Evolutionary conservation across 1,284 basidiomycete genomes (phyloP), one percentile per base, ranked within the genome.

Genomic region (Sparassis latifolia): DNA sequence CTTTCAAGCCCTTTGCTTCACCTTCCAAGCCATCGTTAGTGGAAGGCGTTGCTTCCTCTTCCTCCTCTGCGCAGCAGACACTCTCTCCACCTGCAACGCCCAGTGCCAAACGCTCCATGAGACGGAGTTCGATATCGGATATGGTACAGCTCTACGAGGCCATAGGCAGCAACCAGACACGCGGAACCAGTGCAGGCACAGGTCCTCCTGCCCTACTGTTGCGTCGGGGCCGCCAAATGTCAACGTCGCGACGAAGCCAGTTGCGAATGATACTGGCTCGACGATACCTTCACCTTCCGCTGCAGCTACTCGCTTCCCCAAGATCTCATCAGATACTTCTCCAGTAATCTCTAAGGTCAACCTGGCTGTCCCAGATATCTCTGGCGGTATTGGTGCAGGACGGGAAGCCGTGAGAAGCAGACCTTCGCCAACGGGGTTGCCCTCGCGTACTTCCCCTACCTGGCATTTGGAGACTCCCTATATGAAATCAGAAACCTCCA

Each of bases 111-210:
- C 72, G 73, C 30, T 59, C 66, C 10, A 58, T 60, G 5, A 75
- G 88, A 27, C 74, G 88, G 44, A 85, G 82, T 12, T 91, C 89
- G 0, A 91, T 90, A 54, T 80, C 87, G 44, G 82, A 90, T 60
- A 88, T 90, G 77, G 89, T 91, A 27, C 84, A 86, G 55, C 76
- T 72, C 42, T 91, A 82, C 62, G 88, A 91, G 65, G 78, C 80
- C 6, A 82, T 88, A 51, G 76, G 71, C 39, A 70, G 67, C 7
- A 42, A 32, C 29, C 55, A 55, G 42, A 40, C 30, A 20, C 54
- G 47, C 10, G 53, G 50, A 6, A 51, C 57, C 4, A 55, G 49
- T 55, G 49, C 60, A 20, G 20, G 20, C 5, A 49, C 48, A 7
- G 20, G 20, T 20, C 43, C 59, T 66, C 51, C 56, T 4, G 49